Percentiles rank a stretch among this genome's conserved stretches.
Conservation (phyloP, 192 early-diverging fungal genomes). For the Ramicandelaber brevisporus region DNA sequence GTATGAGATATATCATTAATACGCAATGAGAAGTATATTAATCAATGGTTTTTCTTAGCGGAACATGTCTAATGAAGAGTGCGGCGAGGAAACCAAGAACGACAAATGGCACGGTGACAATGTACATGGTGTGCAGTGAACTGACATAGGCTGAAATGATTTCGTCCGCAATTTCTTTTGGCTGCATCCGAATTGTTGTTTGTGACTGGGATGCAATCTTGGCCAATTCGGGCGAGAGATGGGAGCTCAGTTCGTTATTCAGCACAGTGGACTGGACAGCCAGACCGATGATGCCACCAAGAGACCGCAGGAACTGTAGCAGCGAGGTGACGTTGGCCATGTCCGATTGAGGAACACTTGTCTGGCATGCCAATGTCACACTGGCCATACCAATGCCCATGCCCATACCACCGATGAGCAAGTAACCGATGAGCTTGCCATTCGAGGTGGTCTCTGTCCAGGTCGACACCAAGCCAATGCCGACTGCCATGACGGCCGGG, state of each 20-base stretch:
- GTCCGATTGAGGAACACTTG: constrained; percentile 22
- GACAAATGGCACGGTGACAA: constrained; percentile 18
- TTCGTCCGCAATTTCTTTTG: constrained; percentile 5
- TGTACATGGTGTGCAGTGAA: constrained; percentile 16
- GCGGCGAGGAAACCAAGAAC: constrained; percentile 13
- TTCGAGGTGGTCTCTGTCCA: constrained; percentile 14
- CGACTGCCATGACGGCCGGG: constrained; percentile 22
- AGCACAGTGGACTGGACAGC: constrained; percentile 24
- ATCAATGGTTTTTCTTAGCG: constrained; percentile 9
- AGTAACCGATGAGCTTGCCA: constrained; percentile 26
- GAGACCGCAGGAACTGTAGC: constrained; percentile 26
- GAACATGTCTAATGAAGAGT: constrained; percentile 18
- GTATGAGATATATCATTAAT: too few relatives aligned
- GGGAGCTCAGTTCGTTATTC: constrained; percentile 22
- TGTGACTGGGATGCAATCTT: constrained; percentile 10
- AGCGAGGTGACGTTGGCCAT: constrained; percentile 38
- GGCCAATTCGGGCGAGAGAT: constrained; percentile 5
- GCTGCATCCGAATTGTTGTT: constrained; percentile 7
- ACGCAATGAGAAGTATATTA: too few relatives aligned
- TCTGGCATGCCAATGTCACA: constrained; percentile 38
- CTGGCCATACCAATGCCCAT: constrained; percentile 45
- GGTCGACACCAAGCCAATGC: constrained; percentile 26
- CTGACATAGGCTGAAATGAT: constrained; percentile 19
- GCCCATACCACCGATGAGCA: constrained; percentile 46
- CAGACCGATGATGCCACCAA: constrained; percentile 26